Evolutionary conservation across 139 green algal species (phyloP), one percentile per base, ranked within the genome.

Genomic region (Chlamydomonas sp.): DNA sequence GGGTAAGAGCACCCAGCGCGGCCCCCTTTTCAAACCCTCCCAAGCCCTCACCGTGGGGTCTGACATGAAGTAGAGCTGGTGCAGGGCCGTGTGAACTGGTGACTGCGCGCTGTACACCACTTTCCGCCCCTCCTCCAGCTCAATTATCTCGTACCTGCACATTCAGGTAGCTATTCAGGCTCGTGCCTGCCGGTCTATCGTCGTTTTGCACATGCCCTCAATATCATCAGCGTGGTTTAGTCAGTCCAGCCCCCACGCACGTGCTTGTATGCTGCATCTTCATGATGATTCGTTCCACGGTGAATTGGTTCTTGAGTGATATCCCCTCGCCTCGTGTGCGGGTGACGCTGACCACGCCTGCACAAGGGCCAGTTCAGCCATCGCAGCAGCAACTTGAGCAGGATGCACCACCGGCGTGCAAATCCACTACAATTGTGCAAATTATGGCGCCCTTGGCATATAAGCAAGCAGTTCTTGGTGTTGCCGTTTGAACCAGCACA

Each of bases 131-230:
- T 75, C 69, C 63, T n/a, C 75, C 0, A 83, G 9, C 20, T 88
- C 84, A 16, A 88, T 62, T 4, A 88, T 10, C 8, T 88, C 84
- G 9, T 88, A 88, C 64, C 84, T 88, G 63, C 66, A 71, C 66
- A 71, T 18, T 0, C 10, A 71, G 66, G 12, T 14, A 71, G 66
- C 66, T 18, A 71, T 71, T 14, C 31, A 49, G 31, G 31, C 31
- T 49, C 31, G 31, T 49, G 31, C 31, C 31, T 49, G 31, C 31
- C 31, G 31, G 31, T 49, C 31, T 49, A 49, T 49, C 31, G 31
- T 0, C 31, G 31, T 49, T 49, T 49, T 49, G 12, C 10, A 71
- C 66, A 71, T 14, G 12, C 66, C 10, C 66, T 18, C 10, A 10
- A 71, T 14, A 71, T 10, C 66, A 71, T 18, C 12, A 71, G 10